Conservation (phyloP, 805 yeast species). For the Jamesozyma lodderae region DNA sequence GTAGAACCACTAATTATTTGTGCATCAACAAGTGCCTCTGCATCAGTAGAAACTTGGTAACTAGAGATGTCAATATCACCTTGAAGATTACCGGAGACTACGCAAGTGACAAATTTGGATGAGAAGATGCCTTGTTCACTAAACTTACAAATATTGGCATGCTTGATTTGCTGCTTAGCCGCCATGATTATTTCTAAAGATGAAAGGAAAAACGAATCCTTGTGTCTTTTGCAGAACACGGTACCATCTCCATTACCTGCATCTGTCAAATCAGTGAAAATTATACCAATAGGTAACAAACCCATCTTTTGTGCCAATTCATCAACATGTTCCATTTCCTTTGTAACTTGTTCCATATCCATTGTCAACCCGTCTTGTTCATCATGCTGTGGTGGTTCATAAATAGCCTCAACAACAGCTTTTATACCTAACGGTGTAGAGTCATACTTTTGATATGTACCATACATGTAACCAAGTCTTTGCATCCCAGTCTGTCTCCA, state of each 20-base stretch:
- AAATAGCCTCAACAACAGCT: conserved; percentile 87
- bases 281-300: conserved; percentile 63
- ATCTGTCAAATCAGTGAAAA: conserved; percentile 85
- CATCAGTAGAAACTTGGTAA: conserved; percentile 81
- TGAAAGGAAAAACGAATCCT: conserved; percentile 79
- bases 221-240: conserved; percentile 87
- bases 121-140: conserved; percentile 59
- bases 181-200: conserved; percentile 84
- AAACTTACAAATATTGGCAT: conserved; percentile 57
- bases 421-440: conserved; percentile 80
- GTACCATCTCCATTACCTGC: conserved; percentile 80
- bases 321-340: conserved; percentile 42
- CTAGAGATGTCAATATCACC: conserved; percentile 88
- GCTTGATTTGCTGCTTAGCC: conserved; percentile 60
- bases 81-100: conserved; percentile 75
- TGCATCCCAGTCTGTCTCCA: conserved; percentile 90
- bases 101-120: conserved; percentile 89
- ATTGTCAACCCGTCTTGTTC: conserved; percentile 79
- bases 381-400: conserved; percentile 84
- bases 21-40: conserved; percentile 81
- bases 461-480: conserved; percentile 78
- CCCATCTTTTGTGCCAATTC: conserved; percentile 51
- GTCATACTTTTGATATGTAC: conserved; percentile 68
- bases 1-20: conserved; percentile 82
- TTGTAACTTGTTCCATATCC: conserved; percentile 34